These are phyloP conservation scores for Buxus sempervirens DNA, from an alignment of 164 flowering plant genomes.

Conservation along the genomic window DNA sequence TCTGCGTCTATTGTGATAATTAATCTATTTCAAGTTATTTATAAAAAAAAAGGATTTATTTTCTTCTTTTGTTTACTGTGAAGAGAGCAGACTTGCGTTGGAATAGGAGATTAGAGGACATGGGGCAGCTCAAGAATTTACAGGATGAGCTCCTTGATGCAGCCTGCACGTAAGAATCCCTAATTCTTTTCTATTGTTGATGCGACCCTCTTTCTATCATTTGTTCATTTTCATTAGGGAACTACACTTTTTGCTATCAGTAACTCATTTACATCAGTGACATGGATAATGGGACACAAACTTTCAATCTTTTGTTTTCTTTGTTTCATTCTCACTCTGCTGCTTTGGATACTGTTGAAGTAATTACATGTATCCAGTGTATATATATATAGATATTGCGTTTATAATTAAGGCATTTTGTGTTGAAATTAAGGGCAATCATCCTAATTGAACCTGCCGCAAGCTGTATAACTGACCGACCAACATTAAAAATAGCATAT, in stretches of 20 bases:
- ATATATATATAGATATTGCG: too few relatives aligned
- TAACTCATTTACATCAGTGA: background rate
- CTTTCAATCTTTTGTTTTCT: background rate
- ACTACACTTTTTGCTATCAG: too few relatives aligned
- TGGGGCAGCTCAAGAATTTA: conserved; percentile 63
- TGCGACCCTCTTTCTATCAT: background rate
- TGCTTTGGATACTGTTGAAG: too few relatives aligned
- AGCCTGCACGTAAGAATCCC: conserved; percentile 56
- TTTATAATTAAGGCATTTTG: background rate
- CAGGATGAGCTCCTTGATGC: conserved; percentile 91
- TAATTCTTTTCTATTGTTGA: background rate
- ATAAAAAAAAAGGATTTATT: conserved; percentile 1
- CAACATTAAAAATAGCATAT: background rate
- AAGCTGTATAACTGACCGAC: background rate
- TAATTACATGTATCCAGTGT: too few relatives aligned
- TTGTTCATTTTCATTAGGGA: background rate
- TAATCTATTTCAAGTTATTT: too few relatives aligned
- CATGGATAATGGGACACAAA: background rate
- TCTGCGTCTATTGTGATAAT: too few relatives aligned
- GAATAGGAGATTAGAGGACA: conserved; percentile 79
- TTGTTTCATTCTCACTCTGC: background rate
- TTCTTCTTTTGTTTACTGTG: conserved; percentile 8
- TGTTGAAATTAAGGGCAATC: background rate
- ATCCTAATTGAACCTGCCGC: background rate
- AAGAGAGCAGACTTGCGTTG: conserved; percentile 93